phyloP scores from a whole-genome alignment of 2,329 filamentous ascomycete species.

The Ophiosphaerella herpotricha region DNA sequence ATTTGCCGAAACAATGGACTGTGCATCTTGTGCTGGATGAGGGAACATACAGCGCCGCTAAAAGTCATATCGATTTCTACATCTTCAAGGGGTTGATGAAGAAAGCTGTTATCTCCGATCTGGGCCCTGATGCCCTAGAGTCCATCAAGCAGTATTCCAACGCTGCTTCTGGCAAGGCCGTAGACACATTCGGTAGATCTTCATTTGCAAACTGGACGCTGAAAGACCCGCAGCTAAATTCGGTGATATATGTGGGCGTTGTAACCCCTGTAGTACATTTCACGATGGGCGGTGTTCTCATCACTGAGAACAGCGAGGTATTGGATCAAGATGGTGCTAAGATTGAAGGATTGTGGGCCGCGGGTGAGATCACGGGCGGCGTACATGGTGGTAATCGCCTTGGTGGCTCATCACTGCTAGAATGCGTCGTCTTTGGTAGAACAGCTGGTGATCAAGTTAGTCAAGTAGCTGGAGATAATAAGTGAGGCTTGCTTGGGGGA shows the following conservation, averaged over 20 bases:
- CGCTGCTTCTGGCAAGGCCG: slow-evolving; percentile 46
- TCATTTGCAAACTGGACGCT: slow-evolving; percentile 63
- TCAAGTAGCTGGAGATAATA: slow-evolving; percentile 4
- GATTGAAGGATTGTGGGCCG: slow-evolving; percentile 64
- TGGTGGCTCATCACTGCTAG: slow-evolving; percentile 64
- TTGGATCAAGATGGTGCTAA: slow-evolving; percentile 50
- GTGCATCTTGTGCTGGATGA: slow-evolving; percentile 64
- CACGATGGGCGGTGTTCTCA: slow-evolving; percentile 68
- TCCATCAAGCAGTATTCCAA: slow-evolving; percentile 58
- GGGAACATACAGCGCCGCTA: slow-evolving; percentile 57
- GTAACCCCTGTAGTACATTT: slow-evolving; percentile 70
- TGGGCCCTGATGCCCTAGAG: slow-evolving; percentile 45
- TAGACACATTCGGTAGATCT: slow-evolving; percentile 55
- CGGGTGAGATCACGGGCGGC: slow-evolving; percentile 68
- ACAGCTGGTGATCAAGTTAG: slow-evolving; percentile 54
- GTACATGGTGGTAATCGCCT: slow-evolving; percentile 67
- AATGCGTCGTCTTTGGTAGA: slow-evolving; percentile 67
- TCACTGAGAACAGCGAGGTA: slow-evolving; percentile 60
- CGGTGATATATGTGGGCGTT: slow-evolving; percentile 61
- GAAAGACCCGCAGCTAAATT: slow-evolving; percentile 53
- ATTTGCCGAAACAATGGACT: slow-evolving; percentile 59
- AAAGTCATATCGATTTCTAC: slow-evolving; percentile 66
- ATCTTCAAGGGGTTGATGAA: slow-evolving; percentile 64
- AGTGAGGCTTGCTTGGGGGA: background rate
- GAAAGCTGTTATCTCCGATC: slow-evolving; percentile 60